A percentile compares a stretch with the other conserved stretches of the same genome.
Conservation (phyloP, 208 protist species). For the Leishmania lainsoni region DNA sequence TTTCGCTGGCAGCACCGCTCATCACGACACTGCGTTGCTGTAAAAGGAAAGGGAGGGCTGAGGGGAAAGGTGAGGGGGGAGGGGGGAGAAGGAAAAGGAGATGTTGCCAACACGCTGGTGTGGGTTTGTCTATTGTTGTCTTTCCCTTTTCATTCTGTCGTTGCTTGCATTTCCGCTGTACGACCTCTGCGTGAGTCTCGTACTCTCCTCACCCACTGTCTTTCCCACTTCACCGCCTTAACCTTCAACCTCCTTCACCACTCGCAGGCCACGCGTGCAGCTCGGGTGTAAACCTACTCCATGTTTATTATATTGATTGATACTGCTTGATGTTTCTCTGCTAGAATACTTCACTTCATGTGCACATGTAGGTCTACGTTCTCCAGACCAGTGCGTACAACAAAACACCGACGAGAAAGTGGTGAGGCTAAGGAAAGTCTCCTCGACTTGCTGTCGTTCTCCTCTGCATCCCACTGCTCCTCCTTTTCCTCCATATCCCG, state of each 20-base stretch:
- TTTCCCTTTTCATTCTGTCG: neutral
- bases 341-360: neutral
- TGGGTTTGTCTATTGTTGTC: neutral
- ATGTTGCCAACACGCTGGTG: neutral
- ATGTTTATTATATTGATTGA: neutral
- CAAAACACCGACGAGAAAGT: neutral
- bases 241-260: neutral
- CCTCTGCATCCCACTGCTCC: neutral
- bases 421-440: neutral
- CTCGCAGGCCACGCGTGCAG: neutral
- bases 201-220: neutral
- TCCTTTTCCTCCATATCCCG: neutral
- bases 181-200: neutral
- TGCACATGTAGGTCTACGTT: neutral
- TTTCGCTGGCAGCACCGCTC: neutral
- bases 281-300: neutral
- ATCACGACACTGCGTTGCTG: neutral
- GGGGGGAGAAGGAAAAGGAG: neutral
- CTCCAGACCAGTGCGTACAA: neutral
- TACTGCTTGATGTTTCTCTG: conserved; percentile 8
- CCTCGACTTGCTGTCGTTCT: neutral
- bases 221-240: neutral
- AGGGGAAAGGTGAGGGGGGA: neutral
- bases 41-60: neutral
- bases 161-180: neutral